Base-by-base conservation (phyloP, 2,329 filamentous ascomycete species). In the Gliomastix tumulicola region DNA sequence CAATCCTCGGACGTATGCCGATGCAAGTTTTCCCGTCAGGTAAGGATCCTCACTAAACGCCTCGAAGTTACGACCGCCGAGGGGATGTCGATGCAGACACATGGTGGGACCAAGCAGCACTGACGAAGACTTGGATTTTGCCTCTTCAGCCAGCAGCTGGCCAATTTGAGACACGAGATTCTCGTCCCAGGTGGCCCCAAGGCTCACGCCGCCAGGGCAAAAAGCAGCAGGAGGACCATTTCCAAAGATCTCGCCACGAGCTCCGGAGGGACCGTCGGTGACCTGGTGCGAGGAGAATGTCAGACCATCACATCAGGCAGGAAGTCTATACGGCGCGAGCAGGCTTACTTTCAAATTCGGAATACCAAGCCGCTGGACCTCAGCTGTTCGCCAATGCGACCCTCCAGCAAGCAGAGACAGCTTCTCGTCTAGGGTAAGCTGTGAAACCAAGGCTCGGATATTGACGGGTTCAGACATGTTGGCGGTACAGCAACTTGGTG, bases 11-110 rank as follows among this genome's bases (percentile, higher is more conserved):
- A 69, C 61, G 11, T 65, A 58, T 13, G 58, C 53, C 4, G 64
- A 59, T 0, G 66, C 60, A 21, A 84, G 66, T 40, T 78, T 69
- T 15, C 85, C 87, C 2, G 83, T 80, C 6, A 88, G 67, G 12
- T 79, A 78, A 0, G 84, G 82, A 48, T 88, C 84, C 4, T 75
- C 62, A 2, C 79, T 82, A 49, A 88, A 88, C 0, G 76, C 78
- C 53, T 88, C 84, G 84, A 84, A 88, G 43, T 79, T 85, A 21
- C 84, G 70, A 1, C 84, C 84, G 4, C 80, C 84, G 10, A 77
- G 66, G 0, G 83, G 82, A 36, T 63, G 63, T 6, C 67, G 59
- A 30, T 69, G 64, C 28, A 69, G 68, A 45, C 62, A 71, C 27
- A 71, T 64, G 0, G 69, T 74, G 1, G 84, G 84, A 3, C 82